Percentiles rank a stretch among this genome's conserved stretches.
phyloP scores from a whole-genome alignment of 2,329 filamentous ascomycete genomes.

The Aspergillus ruber region DNA sequence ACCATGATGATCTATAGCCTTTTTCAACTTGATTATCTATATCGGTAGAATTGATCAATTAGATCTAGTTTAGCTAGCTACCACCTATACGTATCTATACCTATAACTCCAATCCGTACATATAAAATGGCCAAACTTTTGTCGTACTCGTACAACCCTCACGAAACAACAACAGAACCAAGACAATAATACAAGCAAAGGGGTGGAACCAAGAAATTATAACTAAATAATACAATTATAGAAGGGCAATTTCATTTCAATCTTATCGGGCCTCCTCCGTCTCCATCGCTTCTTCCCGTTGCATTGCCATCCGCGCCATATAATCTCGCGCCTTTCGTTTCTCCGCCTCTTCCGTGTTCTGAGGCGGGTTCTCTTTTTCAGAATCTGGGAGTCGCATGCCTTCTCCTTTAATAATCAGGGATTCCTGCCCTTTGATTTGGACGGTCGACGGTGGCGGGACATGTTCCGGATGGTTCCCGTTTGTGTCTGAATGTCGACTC shows the following conservation, averaged over 20 bases:
- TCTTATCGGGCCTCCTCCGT: slow-evolving; percentile 19
- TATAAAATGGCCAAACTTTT: not conserved
- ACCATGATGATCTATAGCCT: not conserved
- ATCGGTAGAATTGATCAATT: too few relatives aligned
- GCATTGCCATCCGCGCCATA: slow-evolving; percentile 31
- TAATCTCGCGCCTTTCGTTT: slow-evolving; percentile 29
- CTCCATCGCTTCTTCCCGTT: slow-evolving; percentile 35
- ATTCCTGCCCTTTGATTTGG: not conserved
- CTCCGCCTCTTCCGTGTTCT: slow-evolving; percentile 10
- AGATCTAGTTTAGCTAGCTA: not conserved
- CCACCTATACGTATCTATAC: not conserved
- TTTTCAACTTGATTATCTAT: not conserved
- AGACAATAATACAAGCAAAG: not conserved
- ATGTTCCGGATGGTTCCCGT: not conserved
- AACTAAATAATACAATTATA: slow-evolving; percentile 10
- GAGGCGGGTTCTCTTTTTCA: slow-evolving; percentile 10
- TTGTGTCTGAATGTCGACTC: not conserved
- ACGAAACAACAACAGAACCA: not conserved
- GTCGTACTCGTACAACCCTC: not conserved
- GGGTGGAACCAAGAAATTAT: not conserved
- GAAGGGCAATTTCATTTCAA: slow-evolving; percentile 12
- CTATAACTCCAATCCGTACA: not conserved
- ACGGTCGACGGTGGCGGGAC: not conserved
- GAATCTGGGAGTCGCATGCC: not conserved
- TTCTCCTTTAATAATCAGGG: too few relatives aligned